Evolutionary conservation across 768 basidiomycete species (phyloP).

Genomic region (Gautieria morchelliformis): DNA sequence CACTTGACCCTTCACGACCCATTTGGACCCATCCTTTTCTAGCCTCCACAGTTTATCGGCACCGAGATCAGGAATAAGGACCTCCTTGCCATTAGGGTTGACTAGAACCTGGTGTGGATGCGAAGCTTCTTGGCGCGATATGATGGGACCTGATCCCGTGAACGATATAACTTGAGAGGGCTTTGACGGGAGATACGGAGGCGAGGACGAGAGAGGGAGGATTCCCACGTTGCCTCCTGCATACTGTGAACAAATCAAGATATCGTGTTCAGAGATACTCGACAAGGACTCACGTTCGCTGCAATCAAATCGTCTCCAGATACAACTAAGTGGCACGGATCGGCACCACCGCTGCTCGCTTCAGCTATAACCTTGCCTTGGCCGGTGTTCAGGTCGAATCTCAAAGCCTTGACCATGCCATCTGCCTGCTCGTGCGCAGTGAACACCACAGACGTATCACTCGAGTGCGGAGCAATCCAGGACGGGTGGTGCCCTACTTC

Average conservation of each 20-base stretch:
- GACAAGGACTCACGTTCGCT: conserved; percentile 53
- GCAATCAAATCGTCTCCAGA: conserved; percentile 49
- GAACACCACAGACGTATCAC: conserved; percentile 48
- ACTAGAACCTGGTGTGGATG: conserved; percentile 71
- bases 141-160: conserved; percentile 50
- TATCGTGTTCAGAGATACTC: not conserved
- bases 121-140: conserved; percentile 54
- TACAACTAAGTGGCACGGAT: conserved; percentile 57
- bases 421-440: conserved; percentile 57
- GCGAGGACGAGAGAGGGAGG: conserved; percentile 42
- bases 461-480: conserved; percentile 61
- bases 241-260: conserved; percentile 38
- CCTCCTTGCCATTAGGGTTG: conserved; percentile 38
- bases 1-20: conserved; percentile 42
- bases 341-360: conserved; percentile 44
- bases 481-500: conserved; percentile 58
- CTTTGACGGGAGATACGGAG: conserved; percentile 34
- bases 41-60: conserved; percentile 57
- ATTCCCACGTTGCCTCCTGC: conserved; percentile 49
- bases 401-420: conserved; percentile 55
- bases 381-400: conserved; percentile 40
- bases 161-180: conserved; percentile 32
- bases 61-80: conserved; percentile 71
- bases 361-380: conserved; percentile 41
- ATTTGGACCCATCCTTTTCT: conserved; percentile 33